Conservation (phyloP, 148 eudicot genomes). For the Hydrangea macrophylla region DNA sequence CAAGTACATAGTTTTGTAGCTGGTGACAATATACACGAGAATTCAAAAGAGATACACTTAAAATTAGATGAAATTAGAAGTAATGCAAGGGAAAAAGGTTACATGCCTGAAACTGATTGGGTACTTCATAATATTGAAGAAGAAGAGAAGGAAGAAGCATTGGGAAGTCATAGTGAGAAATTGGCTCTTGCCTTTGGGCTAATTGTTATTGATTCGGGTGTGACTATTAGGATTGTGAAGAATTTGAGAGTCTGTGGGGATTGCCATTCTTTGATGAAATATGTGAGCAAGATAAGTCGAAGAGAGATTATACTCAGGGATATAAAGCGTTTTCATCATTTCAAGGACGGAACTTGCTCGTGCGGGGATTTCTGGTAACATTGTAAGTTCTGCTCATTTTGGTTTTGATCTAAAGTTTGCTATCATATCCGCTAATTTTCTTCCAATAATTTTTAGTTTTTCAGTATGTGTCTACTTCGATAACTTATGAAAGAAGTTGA, state of each 20-base stretch:
- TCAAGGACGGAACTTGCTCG: slow-evolving; percentile 9
- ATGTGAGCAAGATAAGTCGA: slow-evolving; percentile 8
- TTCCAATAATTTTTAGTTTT: not conserved
- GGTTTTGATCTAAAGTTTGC: not conserved
- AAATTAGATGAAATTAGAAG: slow-evolving; percentile 12
- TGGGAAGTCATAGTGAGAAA: slow-evolving; percentile 18
- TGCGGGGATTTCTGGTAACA: slow-evolving; percentile 13
- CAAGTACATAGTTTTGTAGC: slow-evolving; percentile 11
- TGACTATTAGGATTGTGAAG: slow-evolving; percentile 10
- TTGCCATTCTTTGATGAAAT: slow-evolving; percentile 13
- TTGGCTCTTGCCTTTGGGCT: slow-evolving; percentile 8
- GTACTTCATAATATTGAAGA: slow-evolving; percentile 12
- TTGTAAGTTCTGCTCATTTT: not conserved
- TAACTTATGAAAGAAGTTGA: not conserved
- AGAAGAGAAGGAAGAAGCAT: slow-evolving; percentile 18
- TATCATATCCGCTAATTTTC: not conserved
- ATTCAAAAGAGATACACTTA: not conserved
- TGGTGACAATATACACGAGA: slow-evolving; percentile 11
- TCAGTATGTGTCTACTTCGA: not conserved
- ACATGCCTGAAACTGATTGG: slow-evolving; percentile 14
- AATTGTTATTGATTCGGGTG: not conserved
- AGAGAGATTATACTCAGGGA: slow-evolving; percentile 9
- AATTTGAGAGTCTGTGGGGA: slow-evolving; percentile 14
- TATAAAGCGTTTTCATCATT: slow-evolving; percentile 15
- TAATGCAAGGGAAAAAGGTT: slow-evolving; percentile 8